A percentile compares a stretch with the other conserved stretches of the same genome.
Conservation (phyloP, 768 basidiomycete species). For the Hypholoma sublateritium region DNA sequence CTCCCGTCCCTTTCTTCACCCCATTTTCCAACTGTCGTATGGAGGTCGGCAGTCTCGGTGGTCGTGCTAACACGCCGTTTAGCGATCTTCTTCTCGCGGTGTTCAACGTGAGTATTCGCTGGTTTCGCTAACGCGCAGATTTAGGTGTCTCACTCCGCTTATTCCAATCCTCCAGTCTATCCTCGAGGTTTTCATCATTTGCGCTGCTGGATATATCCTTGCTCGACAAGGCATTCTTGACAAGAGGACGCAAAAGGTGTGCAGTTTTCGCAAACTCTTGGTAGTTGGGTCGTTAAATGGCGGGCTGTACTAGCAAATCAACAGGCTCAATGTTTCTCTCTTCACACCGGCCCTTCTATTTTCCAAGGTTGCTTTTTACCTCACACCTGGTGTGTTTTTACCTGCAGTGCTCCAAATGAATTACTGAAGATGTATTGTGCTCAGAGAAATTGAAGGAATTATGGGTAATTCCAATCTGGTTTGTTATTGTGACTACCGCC, state of each 20-base stretch:
- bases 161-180: slow-evolving; percentile 66
- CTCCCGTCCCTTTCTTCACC: neutral
- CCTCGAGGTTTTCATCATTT: slow-evolving; percentile 83
- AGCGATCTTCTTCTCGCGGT: slow-evolving; percentile 22
- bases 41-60: neutral
- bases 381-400: slow-evolving; percentile 62
- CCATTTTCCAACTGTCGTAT: neutral
- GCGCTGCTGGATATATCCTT: slow-evolving; percentile 80
- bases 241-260: slow-evolving; percentile 84
- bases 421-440: neutral
- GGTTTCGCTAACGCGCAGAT: neutral
- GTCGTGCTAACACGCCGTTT: slow-evolving; percentile 16
- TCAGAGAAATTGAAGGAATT: slow-evolving; percentile 75
- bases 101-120: slow-evolving; percentile 21
- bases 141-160: neutral
- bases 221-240: slow-evolving; percentile 81
- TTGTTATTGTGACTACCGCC: slow-evolving; percentile 68
- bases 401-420: neutral
- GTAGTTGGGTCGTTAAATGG: slow-evolving; percentile 1
- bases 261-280: neutral
- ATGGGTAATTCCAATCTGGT: slow-evolving; percentile 87
- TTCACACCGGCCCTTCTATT: slow-evolving; percentile 89
- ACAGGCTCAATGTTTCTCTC: slow-evolving; percentile 81
- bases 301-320: slow-evolving; percentile 56
- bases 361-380: slow-evolving; percentile 93